A percentile compares a stretch with the other conserved stretches of the same genome.
These are phyloP conservation scores for Orbilia quercus DNA, from an alignment of 2,329 filamentous ascomycete genomes.

Conservation along the genomic window DNA sequence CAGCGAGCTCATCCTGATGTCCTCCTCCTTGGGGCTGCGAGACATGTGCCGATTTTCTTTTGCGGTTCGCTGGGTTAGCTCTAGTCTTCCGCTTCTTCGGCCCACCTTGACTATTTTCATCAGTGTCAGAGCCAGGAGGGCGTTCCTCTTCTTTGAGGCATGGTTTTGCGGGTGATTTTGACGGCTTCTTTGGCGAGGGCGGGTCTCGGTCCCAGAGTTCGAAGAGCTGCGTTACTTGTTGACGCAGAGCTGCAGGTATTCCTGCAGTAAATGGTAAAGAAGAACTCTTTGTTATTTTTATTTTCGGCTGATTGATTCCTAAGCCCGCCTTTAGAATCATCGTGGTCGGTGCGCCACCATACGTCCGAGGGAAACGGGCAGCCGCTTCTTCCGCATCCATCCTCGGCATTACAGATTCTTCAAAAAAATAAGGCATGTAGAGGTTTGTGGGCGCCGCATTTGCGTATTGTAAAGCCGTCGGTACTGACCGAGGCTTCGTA, in stretches of 20 bases:
- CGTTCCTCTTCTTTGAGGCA: conserved; percentile 43
- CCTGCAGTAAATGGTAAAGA: conserved; percentile 36
- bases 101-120: conserved; percentile 39
- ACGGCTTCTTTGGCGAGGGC: conserved; percentile 42
- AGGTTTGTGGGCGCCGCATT: conserved; percentile 33
- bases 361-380: conserved; percentile 37
- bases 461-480: conserved; percentile 44
- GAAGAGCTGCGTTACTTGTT: conserved; percentile 42
- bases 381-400: conserved; percentile 43
- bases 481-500: conserved; percentile 31
- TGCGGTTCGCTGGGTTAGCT: conserved; percentile 8
- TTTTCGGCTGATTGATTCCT: conserved; percentile 51
- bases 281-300: conserved; percentile 37
- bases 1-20: conserved; percentile 48
- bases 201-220: conserved; percentile 52
- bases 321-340: conserved; percentile 51
- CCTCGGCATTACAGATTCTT: conserved; percentile 50
- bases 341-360: conserved; percentile 46
- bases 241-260: conserved; percentile 34
- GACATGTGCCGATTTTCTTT: conserved; percentile 40
- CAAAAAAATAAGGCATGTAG: conserved; percentile 53
- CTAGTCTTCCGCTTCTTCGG: conserved; percentile 24
- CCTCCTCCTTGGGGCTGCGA: conserved; percentile 18
- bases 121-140: conserved; percentile 26
- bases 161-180: conserved; percentile 11